These are phyloP conservation scores for Epichloe glyceriae DNA, from an alignment of 2,329 filamentous ascomycete genomes.

Conservation along the genomic window DNA sequence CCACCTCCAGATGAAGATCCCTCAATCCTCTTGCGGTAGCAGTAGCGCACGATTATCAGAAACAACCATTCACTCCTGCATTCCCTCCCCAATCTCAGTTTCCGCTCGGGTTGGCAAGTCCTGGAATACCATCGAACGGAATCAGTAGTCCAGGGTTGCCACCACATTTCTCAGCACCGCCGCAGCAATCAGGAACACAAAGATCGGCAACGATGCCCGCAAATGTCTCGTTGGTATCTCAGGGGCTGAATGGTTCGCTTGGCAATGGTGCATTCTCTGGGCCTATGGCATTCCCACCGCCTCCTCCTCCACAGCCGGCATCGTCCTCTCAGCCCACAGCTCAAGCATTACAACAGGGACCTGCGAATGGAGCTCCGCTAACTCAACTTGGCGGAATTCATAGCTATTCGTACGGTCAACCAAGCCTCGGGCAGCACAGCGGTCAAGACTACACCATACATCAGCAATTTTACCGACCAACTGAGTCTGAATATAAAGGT, in stretches of 20 bases:
- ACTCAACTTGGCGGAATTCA: conserved; percentile 42
- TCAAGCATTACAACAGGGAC: conserved; percentile 18
- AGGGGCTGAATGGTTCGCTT: conserved; percentile 23
- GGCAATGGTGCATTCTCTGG: conserved; percentile 20
- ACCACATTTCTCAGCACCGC: conserved; percentile 26
- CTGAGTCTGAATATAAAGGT: conserved; percentile 40
- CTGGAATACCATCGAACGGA: conserved; percentile 18
- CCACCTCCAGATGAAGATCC: conserved; percentile 57
- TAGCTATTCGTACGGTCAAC: conserved; percentile 34
- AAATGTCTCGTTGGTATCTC: conserved; percentile 18
- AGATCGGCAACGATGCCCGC: conserved; percentile 38
- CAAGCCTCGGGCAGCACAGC: conserved; percentile 12
- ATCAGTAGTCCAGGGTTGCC: conserved; percentile 14
- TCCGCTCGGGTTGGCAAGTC: conserved; percentile 29
- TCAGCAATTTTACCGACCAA: conserved; percentile 56
- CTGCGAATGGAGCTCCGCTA: conserved; percentile 24
- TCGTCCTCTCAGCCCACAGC: background rate
- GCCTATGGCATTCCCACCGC: conserved; percentile 28
- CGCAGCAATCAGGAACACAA: conserved; percentile 31
- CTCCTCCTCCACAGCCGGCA: conserved; percentile 12
- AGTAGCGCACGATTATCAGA: conserved; percentile 42
- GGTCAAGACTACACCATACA: conserved; percentile 45
- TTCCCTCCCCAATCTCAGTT: conserved; percentile 32
- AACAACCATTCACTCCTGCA: conserved; percentile 38
- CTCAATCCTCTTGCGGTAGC: conserved; percentile 45